phyloP scores from a whole-genome alignment of 2,329 filamentous ascomycete species.

The Cryoendolithus antarcticus region DNA sequence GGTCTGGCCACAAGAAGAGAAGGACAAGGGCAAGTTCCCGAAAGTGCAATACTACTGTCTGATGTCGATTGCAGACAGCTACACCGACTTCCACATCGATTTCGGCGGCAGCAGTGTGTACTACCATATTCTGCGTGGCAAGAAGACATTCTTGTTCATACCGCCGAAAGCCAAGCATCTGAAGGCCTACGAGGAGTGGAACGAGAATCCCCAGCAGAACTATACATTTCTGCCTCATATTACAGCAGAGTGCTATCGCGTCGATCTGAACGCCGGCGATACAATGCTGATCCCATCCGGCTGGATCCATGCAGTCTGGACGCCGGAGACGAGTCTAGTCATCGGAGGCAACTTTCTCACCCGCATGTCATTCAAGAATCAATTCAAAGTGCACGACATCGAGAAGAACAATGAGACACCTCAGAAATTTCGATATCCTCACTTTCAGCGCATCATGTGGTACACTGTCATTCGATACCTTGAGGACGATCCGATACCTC shows the following conservation, averaged over 20 bases:
- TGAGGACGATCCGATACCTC: constrained; percentile 50
- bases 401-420: constrained; percentile 56
- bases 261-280: constrained; percentile 53
- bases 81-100: constrained; percentile 61
- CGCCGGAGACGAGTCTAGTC: constrained; percentile 55
- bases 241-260: constrained; percentile 54
- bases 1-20: constrained; percentile 42
- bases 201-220: constrained; percentile 53
- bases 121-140: constrained; percentile 57
- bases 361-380: constrained; percentile 52
- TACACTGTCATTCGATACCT: constrained; percentile 53
- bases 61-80: constrained; percentile 60
- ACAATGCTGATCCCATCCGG: constrained; percentile 61
- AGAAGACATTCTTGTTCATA: constrained; percentile 61
- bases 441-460: constrained; percentile 60
- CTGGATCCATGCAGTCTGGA: constrained; percentile 63
- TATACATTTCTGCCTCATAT: constrained; percentile 52
- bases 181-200: constrained; percentile 61
- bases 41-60: constrained; percentile 58
- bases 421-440: constrained; percentile 53
- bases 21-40: constrained; percentile 43
- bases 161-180: constrained; percentile 55
- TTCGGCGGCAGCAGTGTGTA: constrained; percentile 60
- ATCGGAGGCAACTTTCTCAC: constrained; percentile 62
- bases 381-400: constrained; percentile 52